phyloP scores from a whole-genome alignment of 805 yeast genomes.

The Saccharomycopsis sp. region DNA sequence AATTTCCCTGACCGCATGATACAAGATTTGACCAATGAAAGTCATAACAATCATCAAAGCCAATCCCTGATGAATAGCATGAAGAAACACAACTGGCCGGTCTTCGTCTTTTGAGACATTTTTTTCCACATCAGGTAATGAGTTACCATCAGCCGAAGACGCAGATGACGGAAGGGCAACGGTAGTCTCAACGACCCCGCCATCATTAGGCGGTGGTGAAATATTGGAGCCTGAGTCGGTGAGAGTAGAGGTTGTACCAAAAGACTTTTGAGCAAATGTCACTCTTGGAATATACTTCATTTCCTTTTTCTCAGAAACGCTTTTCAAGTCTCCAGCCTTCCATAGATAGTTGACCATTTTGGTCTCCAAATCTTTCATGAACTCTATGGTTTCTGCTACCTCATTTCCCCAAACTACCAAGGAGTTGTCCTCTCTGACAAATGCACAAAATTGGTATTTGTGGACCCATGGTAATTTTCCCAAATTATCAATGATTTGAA shows the following conservation, averaged over 20 bases:
- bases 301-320: neutral
- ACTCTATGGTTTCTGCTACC: neutral
- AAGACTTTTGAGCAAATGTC: neutral
- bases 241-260: neutral
- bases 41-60: constrained; percentile 1
- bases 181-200: neutral
- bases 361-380: neutral
- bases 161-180: neutral
- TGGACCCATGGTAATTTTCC: neutral
- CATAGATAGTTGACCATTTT: neutral
- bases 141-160: neutral
- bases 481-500: neutral
- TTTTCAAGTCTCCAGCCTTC: neutral
- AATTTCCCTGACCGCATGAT: neutral
- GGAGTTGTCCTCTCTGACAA: neutral
- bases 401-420: neutral
- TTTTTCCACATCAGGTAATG: neutral
- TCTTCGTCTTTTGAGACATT: neutral
- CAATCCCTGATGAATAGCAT: neutral
- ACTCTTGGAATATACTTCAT: neutral
- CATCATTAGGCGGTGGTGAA: neutral
- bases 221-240: neutral
- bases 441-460: neutral
- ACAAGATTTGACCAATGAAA: neutral
- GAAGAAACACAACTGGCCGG: neutral